A percentile compares a stretch with the other conserved stretches of the same genome.
phyloP scores from a whole-genome alignment of 768 basidiomycete genomes.

The Cyclocybe aegerita region DNA sequence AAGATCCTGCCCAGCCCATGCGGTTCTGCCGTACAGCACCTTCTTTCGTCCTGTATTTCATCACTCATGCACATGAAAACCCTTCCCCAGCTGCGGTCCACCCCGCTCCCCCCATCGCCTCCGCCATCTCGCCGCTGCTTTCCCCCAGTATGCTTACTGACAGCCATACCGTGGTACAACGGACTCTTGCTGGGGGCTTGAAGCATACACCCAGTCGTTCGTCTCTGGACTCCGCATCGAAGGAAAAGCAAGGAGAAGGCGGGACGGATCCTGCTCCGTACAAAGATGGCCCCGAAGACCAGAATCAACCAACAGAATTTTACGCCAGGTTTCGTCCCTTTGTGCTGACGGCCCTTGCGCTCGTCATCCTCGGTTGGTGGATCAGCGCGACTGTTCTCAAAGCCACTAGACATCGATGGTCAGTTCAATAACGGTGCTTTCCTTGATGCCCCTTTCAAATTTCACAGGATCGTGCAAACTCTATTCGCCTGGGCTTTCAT shows the following conservation, averaged over 20 bases:
- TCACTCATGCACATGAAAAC: no score
- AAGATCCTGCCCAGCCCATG: no score
- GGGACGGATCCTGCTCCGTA: neutral
- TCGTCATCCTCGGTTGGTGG: conserved; percentile 83
- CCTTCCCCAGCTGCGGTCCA: no score
- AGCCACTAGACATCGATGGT: conserved; percentile 78
- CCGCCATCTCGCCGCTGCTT: no score
- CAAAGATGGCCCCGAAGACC: neutral
- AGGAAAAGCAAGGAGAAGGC: conserved; percentile 6
- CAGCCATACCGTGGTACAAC: no score
- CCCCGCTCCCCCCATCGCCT: no score
- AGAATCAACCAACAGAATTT: neutral
- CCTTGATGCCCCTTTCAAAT: conserved; percentile 3
- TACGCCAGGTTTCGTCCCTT: conserved; percentile 34
- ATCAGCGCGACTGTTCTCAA: conserved; percentile 68
- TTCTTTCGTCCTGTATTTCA: no score
- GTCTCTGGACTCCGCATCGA: conserved; percentile 40
- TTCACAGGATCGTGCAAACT: conserved; percentile 72
- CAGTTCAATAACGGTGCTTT: conserved; percentile 4
- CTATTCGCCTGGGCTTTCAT: conserved; percentile 84
- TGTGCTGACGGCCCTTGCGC: conserved; percentile 51
- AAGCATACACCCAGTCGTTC: conserved; percentile 41
- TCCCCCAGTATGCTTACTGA: neutral
- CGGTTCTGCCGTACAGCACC: no score
- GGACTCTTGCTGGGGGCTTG: neutral